Evolutionary conservation across 1,284 basidiomycete species (phyloP), one percentile per base, ranked within the genome.

Genomic region (Fomitopsis schrenkii): DNA sequence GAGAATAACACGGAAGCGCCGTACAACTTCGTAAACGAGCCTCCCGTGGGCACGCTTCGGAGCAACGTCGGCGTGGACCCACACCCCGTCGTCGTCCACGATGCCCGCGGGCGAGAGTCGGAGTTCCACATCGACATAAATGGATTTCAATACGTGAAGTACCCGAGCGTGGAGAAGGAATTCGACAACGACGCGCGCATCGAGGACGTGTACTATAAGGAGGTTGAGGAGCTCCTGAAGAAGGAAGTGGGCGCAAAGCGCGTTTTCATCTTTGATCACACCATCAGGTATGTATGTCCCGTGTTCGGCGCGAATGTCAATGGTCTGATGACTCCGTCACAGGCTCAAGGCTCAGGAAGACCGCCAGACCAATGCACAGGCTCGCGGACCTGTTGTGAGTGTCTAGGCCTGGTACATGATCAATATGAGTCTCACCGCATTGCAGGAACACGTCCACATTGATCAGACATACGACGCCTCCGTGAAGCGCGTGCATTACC

Each of bases 391-490:
- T 41, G 14, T 28, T 28, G 30, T 44, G 19, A 46, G 42, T 22
- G 17, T 2, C 50, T 22, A 26, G 22, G 2, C 1, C 33, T 45
- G n/a, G n/a, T 15, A 17, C 15, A 12, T 6, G 5, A 14, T 17
- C 30, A 26, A 48, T 22, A 22, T 56, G 56, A 53, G 60, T 68
- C 59, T 60, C 61, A 15, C 38, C 60, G 40, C 5, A 41, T 9
- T 30, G 48, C 48, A 69, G 71, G 63, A 64, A 57, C 69, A 66
- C 35, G 80, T 80, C 0, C 85, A 87, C 64, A 80, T 84, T 59
- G 86, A 87, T 68, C 85, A 87, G 70, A 85, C 84, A 0, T 76
- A 74, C 33, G 65, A 72, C 15, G 78, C 84, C 1, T 74, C 80
- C 12, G 72, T 79, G 15, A 74, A 73, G 2, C 81, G 85, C 15